These are phyloP conservation scores for Cladophialophora immunda DNA, from an alignment of 2,329 filamentous ascomycete genomes.

Conservation along the genomic window DNA sequence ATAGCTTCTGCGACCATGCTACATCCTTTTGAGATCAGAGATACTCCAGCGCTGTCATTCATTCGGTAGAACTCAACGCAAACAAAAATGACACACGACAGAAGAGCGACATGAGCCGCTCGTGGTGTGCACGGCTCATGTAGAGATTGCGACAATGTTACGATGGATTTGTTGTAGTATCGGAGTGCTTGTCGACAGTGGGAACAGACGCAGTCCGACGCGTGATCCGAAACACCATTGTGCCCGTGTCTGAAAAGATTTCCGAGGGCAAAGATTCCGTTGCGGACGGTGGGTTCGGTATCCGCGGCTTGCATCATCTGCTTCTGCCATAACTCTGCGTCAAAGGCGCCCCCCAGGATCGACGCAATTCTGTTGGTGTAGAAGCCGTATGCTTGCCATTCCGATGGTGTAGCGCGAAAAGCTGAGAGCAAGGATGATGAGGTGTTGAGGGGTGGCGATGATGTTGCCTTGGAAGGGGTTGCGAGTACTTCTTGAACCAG, in stretches of 20 bases:
- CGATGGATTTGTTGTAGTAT: conserved; percentile 17
- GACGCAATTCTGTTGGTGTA: conserved; percentile 3
- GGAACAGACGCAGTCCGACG: conserved; percentile 8
- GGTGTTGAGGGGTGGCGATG: background rate
- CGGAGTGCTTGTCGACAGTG: conserved; percentile 19
- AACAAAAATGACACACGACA: conserved; percentile 13
- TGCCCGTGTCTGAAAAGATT: conserved; percentile 15
- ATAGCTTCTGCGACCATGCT: conserved; percentile 12
- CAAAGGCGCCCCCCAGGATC: conserved; percentile 10
- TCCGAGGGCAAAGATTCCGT: conserved; percentile 16
- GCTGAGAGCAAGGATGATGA: conserved; percentile 14
- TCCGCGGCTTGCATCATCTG: conserved; percentile 12
- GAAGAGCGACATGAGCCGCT: conserved; percentile 9
- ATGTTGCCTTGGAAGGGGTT: background rate
- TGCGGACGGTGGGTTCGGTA: conserved; percentile 12
- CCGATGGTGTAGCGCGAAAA: conserved; percentile 18
- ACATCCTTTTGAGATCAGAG: conserved; percentile 14
- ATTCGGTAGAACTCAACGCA: conserved; percentile 14
- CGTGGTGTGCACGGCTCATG: background rate
- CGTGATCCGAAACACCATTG: background rate
- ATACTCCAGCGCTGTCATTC: conserved; percentile 9
- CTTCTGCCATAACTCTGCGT: conserved; percentile 13
- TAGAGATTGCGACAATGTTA: conserved; percentile 6
- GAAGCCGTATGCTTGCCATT: conserved; percentile 16
- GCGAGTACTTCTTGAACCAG: conserved; percentile 1